Percentiles rank a stretch among this genome's conserved stretches.
These are phyloP conservation scores for Tieghemostelium lacteum DNA, from an alignment of 78 protist species.

Conservation along the genomic window DNA sequence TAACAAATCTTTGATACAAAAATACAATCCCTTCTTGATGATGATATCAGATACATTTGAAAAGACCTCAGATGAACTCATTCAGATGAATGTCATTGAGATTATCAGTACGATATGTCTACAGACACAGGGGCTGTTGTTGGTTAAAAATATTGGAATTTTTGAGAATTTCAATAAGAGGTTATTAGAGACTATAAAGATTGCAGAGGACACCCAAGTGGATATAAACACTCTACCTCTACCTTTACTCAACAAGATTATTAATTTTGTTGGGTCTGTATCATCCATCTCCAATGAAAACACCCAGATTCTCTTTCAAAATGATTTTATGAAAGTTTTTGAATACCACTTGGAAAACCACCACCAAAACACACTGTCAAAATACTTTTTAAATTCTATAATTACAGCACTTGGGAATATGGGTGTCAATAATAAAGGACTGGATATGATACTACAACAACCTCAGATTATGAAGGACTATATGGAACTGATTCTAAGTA, in stretches of 20 bases:
- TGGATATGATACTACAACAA: slow-evolving; percentile 6
- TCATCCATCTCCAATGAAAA: neutral
- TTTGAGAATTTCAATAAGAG: neutral
- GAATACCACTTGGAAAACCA: neutral
- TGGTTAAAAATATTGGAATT: neutral
- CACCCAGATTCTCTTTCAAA: neutral
- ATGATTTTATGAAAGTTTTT: neutral
- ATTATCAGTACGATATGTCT: neutral
- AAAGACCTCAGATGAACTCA: neutral
- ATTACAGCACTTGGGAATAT: neutral
- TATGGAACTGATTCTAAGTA: neutral
- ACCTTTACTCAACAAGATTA: neutral
- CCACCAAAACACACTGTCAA: neutral
- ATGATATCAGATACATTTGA: neutral
- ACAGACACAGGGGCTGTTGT: neutral
- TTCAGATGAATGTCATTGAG: slow-evolving; percentile 14
- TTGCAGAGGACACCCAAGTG: neutral
- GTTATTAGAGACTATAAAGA: neutral
- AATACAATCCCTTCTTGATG: slow-evolving; percentile 1
- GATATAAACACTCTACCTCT: neutral
- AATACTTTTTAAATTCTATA: neutral
- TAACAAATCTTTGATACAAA: neutral
- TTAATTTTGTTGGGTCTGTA: neutral
- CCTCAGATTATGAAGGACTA: neutral
- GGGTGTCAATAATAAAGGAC: neutral